Base-by-base conservation (phyloP, 768 basidiomycete genomes). In the Amanita brunnescens region DNA sequence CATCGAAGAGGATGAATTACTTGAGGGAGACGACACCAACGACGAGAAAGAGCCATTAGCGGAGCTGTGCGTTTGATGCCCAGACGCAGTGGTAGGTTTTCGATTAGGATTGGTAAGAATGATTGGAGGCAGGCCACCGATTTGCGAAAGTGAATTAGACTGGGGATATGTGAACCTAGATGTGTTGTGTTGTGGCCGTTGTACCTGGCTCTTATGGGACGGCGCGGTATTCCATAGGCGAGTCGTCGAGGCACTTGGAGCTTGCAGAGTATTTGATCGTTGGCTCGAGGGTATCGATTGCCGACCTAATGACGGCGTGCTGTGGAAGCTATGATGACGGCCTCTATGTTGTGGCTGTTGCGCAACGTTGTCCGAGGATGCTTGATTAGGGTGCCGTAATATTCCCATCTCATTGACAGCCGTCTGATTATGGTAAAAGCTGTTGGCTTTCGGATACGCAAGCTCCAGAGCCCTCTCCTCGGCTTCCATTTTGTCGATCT, bases 401-500 rank as follows among this genome's bases (percentile, higher is more conserved):
- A 37, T 35, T 24, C 50, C 50, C 50, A 44, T 51, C 42, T 51
- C 50, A 37, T 51, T 41, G 8, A 44, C 42, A 51, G 20, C n/a
- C 7, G 14, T 37, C 33, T 34, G 43, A 29, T 50, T 53, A 45
- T 53, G 26, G 33, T 51, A 32, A 49, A n/a, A 54, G 29, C 30
- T 44, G 40, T 16, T 38, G n/a, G 13, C 30, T 10, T 14, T 43
- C 24, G 35, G 34, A 13, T 34, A 37, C 8, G 57, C 30, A 54
- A 58, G 20, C 65, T 63, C 39, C 60, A 56, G 34, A 54, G 57
- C 21, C 64, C 64, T 44, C 6, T 67, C 67, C 35, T 72, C 67
- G 47, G 57, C 56, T 52, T 72, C 70, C 7, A 65, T 63, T 32
- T 61, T 62, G 60, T 82, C 80, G 18, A 87, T 76, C 64, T 90